Evolutionary conservation across 2,329 filamentous ascomycete species (phyloP).

Genomic region (Rosellinia necatrix): DNA sequence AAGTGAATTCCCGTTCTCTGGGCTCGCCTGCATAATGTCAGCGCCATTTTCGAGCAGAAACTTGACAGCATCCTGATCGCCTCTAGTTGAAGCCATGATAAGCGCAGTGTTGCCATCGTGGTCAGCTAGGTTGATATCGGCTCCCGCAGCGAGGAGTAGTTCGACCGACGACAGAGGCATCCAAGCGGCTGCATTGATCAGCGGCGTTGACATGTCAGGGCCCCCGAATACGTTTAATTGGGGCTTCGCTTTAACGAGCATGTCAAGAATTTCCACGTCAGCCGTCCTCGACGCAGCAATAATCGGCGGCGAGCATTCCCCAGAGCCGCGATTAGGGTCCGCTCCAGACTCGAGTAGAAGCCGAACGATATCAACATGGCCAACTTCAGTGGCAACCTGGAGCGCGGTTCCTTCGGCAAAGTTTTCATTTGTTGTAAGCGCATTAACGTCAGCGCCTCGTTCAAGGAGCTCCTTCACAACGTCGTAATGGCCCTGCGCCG

Average conservation of each 20-base stretch:
- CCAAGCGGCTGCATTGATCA: conserved; percentile 45
- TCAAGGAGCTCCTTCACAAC: conserved; percentile 44
- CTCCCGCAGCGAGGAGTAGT: conserved; percentile 43
- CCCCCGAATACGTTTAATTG: conserved; percentile 45
- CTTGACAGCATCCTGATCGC: conserved; percentile 42
- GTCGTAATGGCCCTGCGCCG: conserved; percentile 42
- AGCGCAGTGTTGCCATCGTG: conserved; percentile 46
- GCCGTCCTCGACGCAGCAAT: conserved; percentile 44
- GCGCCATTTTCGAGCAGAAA: conserved; percentile 44
- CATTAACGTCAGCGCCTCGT: conserved; percentile 44
- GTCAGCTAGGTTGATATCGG: conserved; percentile 45
- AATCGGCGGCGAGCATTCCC: conserved; percentile 42
- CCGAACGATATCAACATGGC: conserved; percentile 43
- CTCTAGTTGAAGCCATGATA: conserved; percentile 42
- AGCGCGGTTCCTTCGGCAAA: conserved; percentile 45
- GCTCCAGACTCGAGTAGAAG: conserved; percentile 45
- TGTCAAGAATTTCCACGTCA: conserved; percentile 43
- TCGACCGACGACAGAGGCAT: conserved; percentile 41
- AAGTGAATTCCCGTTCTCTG: conserved; percentile 39
- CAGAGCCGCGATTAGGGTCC: conserved; percentile 45
- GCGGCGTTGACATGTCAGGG: conserved; percentile 41
- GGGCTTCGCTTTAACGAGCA: conserved; percentile 43
- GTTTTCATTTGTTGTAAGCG: conserved; percentile 36
- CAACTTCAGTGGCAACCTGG: conserved; percentile 46
- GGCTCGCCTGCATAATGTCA: conserved; percentile 42